Evolutionary conservation across 176 grass and related monocot genomes (phyloP).

Genomic region (Phoenix roebelenii): DNA sequence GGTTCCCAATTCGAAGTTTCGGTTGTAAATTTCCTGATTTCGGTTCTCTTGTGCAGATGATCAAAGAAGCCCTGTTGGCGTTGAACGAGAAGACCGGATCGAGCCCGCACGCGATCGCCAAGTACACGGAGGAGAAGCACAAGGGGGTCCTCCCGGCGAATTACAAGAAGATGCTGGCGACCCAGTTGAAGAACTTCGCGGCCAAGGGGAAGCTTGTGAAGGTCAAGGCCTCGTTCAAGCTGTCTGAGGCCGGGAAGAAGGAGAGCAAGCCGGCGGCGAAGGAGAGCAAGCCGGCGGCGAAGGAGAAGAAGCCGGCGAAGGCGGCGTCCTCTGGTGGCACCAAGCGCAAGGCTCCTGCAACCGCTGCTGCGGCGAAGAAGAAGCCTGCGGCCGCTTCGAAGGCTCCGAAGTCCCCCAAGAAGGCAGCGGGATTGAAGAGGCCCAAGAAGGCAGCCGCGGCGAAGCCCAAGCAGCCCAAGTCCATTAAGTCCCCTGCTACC

Average conservation of each 20-base stretch:
- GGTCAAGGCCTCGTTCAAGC: slow-evolving; percentile 77
- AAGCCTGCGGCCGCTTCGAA: too few relatives aligned
- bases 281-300: neutral
- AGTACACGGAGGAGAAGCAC: slow-evolving; percentile 70
- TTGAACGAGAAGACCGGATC: slow-evolving; percentile 45
- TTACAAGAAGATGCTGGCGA: slow-evolving; percentile 72
- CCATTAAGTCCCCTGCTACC: slow-evolving; percentile 28
- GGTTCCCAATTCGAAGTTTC: neutral
- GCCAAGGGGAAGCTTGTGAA: slow-evolving; percentile 66
- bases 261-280: neutral
- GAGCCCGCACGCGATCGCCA: slow-evolving; percentile 69
- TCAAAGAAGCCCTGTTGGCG: slow-evolving; percentile 72
- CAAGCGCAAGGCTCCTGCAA: too few relatives aligned
- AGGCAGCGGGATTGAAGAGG: slow-evolving; percentile 34
- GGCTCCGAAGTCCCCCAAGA: neutral
- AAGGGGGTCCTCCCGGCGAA: slow-evolving; percentile 51
- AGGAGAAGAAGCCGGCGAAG: slow-evolving; percentile 1
- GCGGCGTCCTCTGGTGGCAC: too few relatives aligned
- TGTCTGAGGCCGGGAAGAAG: slow-evolving; percentile 19
- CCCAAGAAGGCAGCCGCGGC: slow-evolving; percentile 36
- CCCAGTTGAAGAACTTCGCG: slow-evolving; percentile 63
- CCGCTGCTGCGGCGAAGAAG: too few relatives aligned
- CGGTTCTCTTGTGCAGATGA: slow-evolving; percentile 40
- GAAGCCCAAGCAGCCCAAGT: slow-evolving; percentile 49
- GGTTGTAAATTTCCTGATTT: neutral